Evolutionary conservation across 371 early-diverging fungal genomes (phyloP).

Genomic region (Sporodiniella umbellata): DNA sequence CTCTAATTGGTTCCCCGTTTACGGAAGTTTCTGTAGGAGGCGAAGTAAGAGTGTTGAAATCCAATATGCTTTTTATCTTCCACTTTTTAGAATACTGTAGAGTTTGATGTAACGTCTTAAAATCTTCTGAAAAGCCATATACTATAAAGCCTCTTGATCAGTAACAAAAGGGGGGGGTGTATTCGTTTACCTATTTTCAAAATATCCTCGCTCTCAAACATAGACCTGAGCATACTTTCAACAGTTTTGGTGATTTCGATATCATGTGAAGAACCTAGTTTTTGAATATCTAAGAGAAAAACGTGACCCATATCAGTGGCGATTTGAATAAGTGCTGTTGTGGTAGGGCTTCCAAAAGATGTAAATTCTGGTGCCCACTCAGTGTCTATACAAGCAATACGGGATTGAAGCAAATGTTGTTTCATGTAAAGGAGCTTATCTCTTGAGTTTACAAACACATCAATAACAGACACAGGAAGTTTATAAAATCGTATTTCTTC

Average conservation of each 20-base stretch:
- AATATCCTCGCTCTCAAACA: conserved; percentile 27
- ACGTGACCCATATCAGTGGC: conserved; percentile 28
- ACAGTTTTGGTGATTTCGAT: conserved; percentile 10
- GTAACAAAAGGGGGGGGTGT: too few relatives aligned
- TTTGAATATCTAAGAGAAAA: conserved; percentile 38
- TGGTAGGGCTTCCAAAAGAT: neutral
- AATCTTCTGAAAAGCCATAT: conserved; percentile 43
- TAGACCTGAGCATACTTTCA: conserved; percentile 15
- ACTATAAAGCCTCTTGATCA: too few relatives aligned
- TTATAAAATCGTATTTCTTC: conserved; percentile 12
- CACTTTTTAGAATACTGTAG: conserved; percentile 31
- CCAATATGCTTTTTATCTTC: conserved; percentile 20
- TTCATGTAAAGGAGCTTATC: conserved; percentile 24
- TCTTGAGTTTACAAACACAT: conserved; percentile 29
- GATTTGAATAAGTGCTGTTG: conserved; percentile 44
- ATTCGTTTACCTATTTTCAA: conserved; percentile 32
- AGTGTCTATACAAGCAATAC: conserved; percentile 36
- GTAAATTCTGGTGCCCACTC: conserved; percentile 50
- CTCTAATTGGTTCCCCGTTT: conserved; percentile 5
- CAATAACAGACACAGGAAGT: conserved; percentile 22
- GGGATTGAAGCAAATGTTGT: conserved; percentile 9
- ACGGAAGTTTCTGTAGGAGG: neutral
- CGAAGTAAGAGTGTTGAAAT: conserved; percentile 21
- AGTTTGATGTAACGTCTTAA: conserved; percentile 19
- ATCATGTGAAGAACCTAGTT: conserved; percentile 19